Conservation (phyloP, 2,329 filamentous ascomycete species). For the Neonectria punicea region DNA sequence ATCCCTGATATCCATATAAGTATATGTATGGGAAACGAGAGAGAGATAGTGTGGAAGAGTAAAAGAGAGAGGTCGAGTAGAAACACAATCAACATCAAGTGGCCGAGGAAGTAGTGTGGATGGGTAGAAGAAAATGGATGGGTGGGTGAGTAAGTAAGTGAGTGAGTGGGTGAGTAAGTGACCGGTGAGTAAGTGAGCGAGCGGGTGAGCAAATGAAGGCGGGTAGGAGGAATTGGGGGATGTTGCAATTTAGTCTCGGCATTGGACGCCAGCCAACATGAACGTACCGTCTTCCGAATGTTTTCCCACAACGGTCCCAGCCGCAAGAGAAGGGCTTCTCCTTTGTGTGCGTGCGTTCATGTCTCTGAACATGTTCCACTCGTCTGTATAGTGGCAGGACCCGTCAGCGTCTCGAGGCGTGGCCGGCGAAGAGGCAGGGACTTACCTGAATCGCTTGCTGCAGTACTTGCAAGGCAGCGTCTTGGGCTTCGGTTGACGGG, state of each 20-base stretch:
- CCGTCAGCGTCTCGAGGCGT: constrained; percentile 33
- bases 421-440: constrained; percentile 22
- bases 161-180: constrained; percentile 5
- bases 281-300: constrained; percentile 70
- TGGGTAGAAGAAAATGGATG: constrained; percentile 25
- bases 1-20: constrained; percentile 73
- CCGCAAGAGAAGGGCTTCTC: constrained; percentile 71
- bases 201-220: neutral
- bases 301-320: constrained; percentile 70
- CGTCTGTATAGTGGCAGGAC: constrained; percentile 55
- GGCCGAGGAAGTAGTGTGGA: constrained; percentile 11
- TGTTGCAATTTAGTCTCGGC: constrained; percentile 34
- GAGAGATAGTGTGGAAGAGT: constrained; percentile 1
- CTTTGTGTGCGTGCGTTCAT: constrained; percentile 72
- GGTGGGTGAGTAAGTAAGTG: constrained; percentile 12
- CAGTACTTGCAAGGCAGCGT: constrained; percentile 72
- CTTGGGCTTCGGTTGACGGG: constrained; percentile 69
- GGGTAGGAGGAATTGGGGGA: constrained; percentile 33
- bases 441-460: constrained; percentile 71
- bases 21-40: constrained; percentile 23
- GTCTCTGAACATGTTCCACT: constrained; percentile 72
- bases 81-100: constrained; percentile 4
- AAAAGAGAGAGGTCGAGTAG: constrained; percentile 4
- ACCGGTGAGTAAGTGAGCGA: neutral
- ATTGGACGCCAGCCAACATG: constrained; percentile 23